Evolutionary conservation across 1,284 basidiomycete species (phyloP).

Genomic region (Acaromyces ingoldii): DNA sequence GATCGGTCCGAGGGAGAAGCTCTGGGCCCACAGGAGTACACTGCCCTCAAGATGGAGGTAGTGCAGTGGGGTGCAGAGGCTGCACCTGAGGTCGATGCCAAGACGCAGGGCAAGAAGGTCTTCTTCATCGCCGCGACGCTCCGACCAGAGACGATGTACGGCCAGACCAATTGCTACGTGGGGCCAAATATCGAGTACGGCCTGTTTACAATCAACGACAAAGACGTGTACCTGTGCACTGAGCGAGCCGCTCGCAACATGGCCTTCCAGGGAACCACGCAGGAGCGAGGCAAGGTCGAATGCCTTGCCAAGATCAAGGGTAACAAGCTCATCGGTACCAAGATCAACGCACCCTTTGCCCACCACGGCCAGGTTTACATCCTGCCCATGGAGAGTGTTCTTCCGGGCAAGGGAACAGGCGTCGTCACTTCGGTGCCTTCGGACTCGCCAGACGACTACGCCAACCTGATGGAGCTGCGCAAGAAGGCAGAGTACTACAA

Average conservation of each 20-base stretch:
- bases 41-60: conserved; percentile 91
- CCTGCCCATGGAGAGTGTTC: conserved; percentile 93
- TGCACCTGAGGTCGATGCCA: conserved; percentile 61
- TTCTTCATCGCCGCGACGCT: conserved; percentile 92
- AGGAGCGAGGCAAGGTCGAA: conserved; percentile 51
- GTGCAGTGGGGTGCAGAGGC: conserved; percentile 55
- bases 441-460: conserved; percentile 96
- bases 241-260: conserved; percentile 90
- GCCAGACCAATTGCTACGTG: conserved; percentile 97
- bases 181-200: conserved; percentile 88
- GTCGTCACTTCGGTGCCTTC: conserved; percentile 98
- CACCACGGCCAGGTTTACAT: conserved; percentile 85
- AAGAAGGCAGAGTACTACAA: conserved; percentile 98
- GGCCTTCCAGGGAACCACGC: conserved; percentile 80
- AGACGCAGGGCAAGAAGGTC: conserved; percentile 70
- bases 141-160: conserved; percentile 94
- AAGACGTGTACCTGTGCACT: conserved; percentile 75
- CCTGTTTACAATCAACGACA: conserved; percentile 68
- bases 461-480: conserved; percentile 81
- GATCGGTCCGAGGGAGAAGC: conserved; percentile 94
- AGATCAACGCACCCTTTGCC: conserved; percentile 80
- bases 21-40: conserved; percentile 93
- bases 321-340: conserved; percentile 76
- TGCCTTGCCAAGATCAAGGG: conserved; percentile 56
- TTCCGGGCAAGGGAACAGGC: conserved; percentile 95